Percentiles rank a stretch among this genome's conserved stretches.
Conservation (phyloP, 176 grass and related monocot species). For the Hordeum marinum region DNA sequence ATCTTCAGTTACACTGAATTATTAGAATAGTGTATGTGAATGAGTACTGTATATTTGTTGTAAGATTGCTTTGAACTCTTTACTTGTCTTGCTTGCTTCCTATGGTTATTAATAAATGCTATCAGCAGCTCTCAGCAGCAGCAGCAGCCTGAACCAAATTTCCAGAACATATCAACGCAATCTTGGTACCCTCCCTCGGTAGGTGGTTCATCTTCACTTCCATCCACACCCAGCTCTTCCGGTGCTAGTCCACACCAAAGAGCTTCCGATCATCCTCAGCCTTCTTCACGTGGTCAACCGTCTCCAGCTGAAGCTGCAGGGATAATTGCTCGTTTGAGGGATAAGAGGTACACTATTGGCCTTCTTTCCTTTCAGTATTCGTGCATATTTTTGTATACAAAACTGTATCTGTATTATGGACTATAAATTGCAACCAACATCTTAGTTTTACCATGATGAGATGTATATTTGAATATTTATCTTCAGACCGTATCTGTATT, state of each 20-base stretch:
- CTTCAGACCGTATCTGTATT: no score
- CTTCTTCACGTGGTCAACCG: conserved; percentile 60
- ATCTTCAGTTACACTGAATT: conserved; percentile 1
- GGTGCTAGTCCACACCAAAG: conserved; percentile 50
- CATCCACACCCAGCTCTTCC: conserved; percentile 57
- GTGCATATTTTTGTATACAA: background rate
- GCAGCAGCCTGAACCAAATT: conserved; percentile 57
- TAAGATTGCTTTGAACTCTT: background rate
- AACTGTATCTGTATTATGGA: background rate
- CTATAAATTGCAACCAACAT: background rate
- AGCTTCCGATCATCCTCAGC: conserved; percentile 46
- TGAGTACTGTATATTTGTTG: background rate
- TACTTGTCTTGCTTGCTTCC: background rate
- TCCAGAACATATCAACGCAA: conserved; percentile 57
- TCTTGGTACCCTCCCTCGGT: conserved; percentile 84
- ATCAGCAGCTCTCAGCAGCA: conserved; percentile 38
- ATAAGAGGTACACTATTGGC: conserved; percentile 58
- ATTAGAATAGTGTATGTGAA: background rate
- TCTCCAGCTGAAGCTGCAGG: conserved; percentile 79
- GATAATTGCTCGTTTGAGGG: conserved; percentile 74
- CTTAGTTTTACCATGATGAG: background rate
- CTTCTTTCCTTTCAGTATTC: background rate
- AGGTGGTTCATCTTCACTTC: conserved; percentile 45
- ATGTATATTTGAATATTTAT: background rate
- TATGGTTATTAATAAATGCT: conserved; percentile 29